Evolutionary conservation across 1,139 yeast genomes (phyloP), one percentile per base, ranked within the genome.

Genomic region (Zhuliangozyma blackwelliae): DNA sequence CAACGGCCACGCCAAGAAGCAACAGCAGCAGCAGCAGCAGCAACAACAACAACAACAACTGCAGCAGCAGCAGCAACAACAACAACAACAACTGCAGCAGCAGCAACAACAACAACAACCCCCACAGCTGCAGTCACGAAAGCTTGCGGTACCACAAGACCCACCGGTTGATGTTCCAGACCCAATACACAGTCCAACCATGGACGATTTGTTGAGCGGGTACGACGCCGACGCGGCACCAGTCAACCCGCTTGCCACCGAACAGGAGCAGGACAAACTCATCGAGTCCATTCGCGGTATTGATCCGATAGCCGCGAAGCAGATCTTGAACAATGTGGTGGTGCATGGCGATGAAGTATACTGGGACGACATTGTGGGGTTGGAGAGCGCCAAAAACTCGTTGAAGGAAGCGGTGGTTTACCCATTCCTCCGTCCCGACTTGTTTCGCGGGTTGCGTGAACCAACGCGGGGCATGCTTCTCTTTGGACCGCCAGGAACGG

Each of bases 401-500:
- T 69, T 92, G 39, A 92, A 92, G 55, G 98, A 92, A 55, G 92
- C 98, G 0, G 98, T 92, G 5, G 97, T 92, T 12, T 90, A 92
- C 58, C 98, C 98, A 25, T 90, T 92, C 56, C 65, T 92, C 47
- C 72, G 97, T 34, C 98, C 98, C 0, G 98, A 92, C 59, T 66
- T 92, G 43, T 92, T 92, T 54, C 76, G 81, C 35, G 98, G 98
- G 0, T 66, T 92, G 40, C 71, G 98, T 48, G 97, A 92, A 58
- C 98, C 98, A 1, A 95, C 96, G 0, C 68, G 96, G 46, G 98
- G 98, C 7, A 90, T 92, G 96, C 66, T 92, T 22, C 64, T 92
- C 26, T 92, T 92, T 66, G 98, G 98, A 0, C 98, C 98, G 1
- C 98, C 98, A 0, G 98, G 98, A 13, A 92, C 98, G 0, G 98